Evolutionary conservation across 2,329 filamentous ascomycete genomes (phyloP).

Genomic region (Pseudopyricularia cyperi): DNA sequence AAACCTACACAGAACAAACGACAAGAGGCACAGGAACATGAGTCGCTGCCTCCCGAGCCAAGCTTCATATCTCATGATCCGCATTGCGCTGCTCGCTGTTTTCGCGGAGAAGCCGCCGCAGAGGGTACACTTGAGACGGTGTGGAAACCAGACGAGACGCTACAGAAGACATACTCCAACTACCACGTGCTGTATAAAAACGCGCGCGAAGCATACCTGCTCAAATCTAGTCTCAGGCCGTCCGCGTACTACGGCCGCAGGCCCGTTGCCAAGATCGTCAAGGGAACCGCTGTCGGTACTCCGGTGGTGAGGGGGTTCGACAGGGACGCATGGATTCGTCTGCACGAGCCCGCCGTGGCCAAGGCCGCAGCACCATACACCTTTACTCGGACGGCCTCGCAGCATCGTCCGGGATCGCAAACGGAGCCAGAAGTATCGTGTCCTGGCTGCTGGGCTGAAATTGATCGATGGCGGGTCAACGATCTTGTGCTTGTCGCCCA

Average conservation of each 20-base stretch:
- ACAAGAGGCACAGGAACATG: slow-evolving; percentile 13
- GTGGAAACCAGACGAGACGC: not conserved
- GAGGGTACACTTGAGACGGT: slow-evolving; percentile 32
- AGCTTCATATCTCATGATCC: slow-evolving; percentile 38
- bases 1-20: slow-evolving; percentile 19
- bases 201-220: slow-evolving; percentile 60
- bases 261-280: slow-evolving; percentile 74
- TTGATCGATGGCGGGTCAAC: slow-evolving; percentile 56
- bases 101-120: slow-evolving; percentile 43
- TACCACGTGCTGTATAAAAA: slow-evolving; percentile 84
- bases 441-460: slow-evolving; percentile 49
- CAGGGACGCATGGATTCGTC: slow-evolving; percentile 58
- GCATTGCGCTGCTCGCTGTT: slow-evolving; percentile 47
- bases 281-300: slow-evolving; percentile 66
- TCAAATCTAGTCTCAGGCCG: slow-evolving; percentile 75
- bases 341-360: slow-evolving; percentile 36
- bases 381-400: not conserved
- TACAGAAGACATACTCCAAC: slow-evolving; percentile 45
- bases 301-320: slow-evolving; percentile 86
- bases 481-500: slow-evolving; percentile 87
- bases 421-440: slow-evolving; percentile 21
- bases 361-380: slow-evolving; percentile 1
- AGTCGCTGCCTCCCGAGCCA: slow-evolving; percentile 18
- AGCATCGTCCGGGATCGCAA: not conserved
- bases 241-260: slow-evolving; percentile 74